Base-by-base conservation (phyloP, 164 flowering plant genomes). In the Sedum album region DNA sequence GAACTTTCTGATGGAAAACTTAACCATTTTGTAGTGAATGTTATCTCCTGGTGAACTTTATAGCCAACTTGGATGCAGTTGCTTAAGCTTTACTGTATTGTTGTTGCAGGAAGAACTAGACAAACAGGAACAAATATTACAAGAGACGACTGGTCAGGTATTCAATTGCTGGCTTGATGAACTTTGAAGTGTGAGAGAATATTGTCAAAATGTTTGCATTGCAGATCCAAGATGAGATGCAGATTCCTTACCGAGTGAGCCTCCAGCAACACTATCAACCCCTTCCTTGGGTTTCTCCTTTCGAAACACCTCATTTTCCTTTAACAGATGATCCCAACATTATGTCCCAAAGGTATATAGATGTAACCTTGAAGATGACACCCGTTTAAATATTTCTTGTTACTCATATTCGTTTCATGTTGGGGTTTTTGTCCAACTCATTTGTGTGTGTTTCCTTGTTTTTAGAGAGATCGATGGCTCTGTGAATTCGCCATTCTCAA, bases 201-300 rank as follows among this genome's bases (percentile, higher is more conserved):
- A 28, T 55, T 39, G 65, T 44, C 18, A 44, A 10, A 25, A 36
- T 31, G 35, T 25, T 66, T 55, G 10, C 68, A 62, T 68, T 68
- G 55, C 76, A 80, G 79, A 68, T 80, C 41, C 80, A 75, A 46
- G 69, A 69, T 64, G 78, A 64, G n/a, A 72, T 80, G 69, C 74
- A 72, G 60, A 38, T 71, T 15, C 79, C 83, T 2, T 75, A 73
- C 35, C 69, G 74, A 62, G 60, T 77, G 66, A 69, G 75, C 36
- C 48, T 65, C 51, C 79, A 77, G 35, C 80, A 77, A 67, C 79
- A 80, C 66, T 75, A 76, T 46, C 79, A 78, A 65, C 69, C 73
- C 25, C 31, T 78, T 9, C 42, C 81, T 3, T 78, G 83, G 81
- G 51, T 74, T 53, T 65, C 76, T 21, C 68, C 63, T 49, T 68